Evolutionary conservation across 2,329 filamentous ascomycete genomes (phyloP).

Genomic region (Neopestalotiopsis rosae): DNA sequence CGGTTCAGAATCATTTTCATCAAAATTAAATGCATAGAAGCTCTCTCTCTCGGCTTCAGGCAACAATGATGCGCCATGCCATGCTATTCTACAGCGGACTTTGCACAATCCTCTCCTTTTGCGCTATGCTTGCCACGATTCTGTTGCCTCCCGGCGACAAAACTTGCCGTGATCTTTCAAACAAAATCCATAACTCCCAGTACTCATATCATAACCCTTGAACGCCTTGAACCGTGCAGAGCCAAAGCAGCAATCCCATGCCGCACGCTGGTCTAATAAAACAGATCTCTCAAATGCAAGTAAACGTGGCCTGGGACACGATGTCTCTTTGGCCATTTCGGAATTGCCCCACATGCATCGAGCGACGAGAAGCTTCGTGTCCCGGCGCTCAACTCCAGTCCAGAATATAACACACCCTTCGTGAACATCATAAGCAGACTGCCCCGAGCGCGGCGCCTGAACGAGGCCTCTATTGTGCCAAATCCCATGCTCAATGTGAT

Average conservation of each 20-base stretch:
- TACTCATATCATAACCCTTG: neutral
- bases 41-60: neutral
- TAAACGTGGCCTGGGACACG: neutral
- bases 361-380: neutral
- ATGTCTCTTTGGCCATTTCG: neutral
- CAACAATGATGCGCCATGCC: neutral
- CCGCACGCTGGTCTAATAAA: neutral
- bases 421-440: neutral
- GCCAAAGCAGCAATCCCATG: neutral
- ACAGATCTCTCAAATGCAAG: neutral
- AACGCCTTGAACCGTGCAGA: constrained; percentile 2
- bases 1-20: no score
- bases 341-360: neutral
- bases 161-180: neutral
- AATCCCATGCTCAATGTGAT: neutral
- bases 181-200: neutral
- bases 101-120: neutral
- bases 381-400: neutral
- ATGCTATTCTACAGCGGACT: neutral
- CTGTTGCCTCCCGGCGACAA: neutral
- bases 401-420: neutral
- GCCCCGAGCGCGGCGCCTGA: neutral
- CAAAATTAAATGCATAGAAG: neutral
- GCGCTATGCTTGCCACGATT: neutral
- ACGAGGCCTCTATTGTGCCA: neutral